Conservation (phyloP, 306 rosid genomes). For the Leucaena leucocephala region DNA sequence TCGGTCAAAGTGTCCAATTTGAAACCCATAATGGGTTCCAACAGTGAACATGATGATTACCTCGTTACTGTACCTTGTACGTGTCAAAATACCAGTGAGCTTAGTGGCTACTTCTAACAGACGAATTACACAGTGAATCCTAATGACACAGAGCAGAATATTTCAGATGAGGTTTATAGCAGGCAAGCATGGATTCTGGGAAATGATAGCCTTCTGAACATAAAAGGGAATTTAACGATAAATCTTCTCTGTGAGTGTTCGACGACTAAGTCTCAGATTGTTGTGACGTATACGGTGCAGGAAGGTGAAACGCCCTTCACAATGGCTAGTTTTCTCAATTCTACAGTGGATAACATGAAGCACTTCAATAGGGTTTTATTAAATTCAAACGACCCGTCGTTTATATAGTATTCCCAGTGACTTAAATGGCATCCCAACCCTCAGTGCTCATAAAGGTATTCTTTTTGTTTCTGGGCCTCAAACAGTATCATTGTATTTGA, state of each 20-base stretch:
- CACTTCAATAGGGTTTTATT: slow-evolving; percentile 48
- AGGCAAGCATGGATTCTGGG: slow-evolving; percentile 61
- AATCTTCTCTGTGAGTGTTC: slow-evolving; percentile 76
- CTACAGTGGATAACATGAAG: slow-evolving; percentile 39
- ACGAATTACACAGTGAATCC: slow-evolving; percentile 44
- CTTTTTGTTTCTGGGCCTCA: too few species aligned
- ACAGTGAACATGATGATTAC: slow-evolving; percentile 43
- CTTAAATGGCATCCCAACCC: slow-evolving; percentile 54
- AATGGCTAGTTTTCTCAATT: slow-evolving; percentile 51
- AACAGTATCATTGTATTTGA: too few species aligned
- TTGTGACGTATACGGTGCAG: slow-evolving; percentile 78
- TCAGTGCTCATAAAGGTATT: slow-evolving; percentile 34
- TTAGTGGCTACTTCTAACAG: slow-evolving; percentile 58
- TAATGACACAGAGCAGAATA: slow-evolving; percentile 41
- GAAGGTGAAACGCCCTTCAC: slow-evolving; percentile 45
- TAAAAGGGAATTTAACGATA: slow-evolving; percentile 29
- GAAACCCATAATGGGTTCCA: slow-evolving; percentile 32
- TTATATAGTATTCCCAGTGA: slow-evolving; percentile 61
- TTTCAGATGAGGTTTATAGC: slow-evolving; percentile 44
- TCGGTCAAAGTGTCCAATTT: slow-evolving; percentile 46
- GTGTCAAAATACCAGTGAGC: slow-evolving; percentile 45
- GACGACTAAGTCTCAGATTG: slow-evolving; percentile 54
- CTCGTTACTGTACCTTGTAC: slow-evolving; percentile 70
- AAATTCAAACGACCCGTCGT: slow-evolving; percentile 36
- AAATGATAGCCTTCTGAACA: not conserved